These are phyloP conservation scores for Rhynchospora tenuis DNA, from an alignment of 176 grass and related monocot genomes.

Conservation along the genomic window DNA sequence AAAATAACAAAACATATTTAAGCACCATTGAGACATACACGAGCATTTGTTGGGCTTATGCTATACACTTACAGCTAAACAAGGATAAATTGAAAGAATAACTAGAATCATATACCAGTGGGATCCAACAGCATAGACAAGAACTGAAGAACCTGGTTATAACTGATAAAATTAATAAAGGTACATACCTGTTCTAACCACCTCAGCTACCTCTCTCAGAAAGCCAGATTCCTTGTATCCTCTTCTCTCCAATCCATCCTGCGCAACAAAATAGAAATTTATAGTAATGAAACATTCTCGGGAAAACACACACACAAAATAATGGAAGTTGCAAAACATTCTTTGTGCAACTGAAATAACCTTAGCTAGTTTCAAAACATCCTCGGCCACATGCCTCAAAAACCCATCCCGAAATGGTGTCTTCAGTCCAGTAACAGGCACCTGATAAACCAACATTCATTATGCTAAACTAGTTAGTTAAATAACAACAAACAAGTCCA, in stretches of 20 bases:
- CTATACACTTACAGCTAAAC: neutral
- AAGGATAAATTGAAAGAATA: neutral
- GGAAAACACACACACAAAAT: neutral
- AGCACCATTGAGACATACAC: neutral
- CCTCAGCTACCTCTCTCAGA: conserved; percentile 69
- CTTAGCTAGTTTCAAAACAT: conserved; percentile 84
- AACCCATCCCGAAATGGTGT: conserved; percentile 86
- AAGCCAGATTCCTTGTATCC: conserved; percentile 96
- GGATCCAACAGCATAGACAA: neutral
- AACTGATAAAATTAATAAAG: neutral
- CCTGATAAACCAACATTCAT: conserved; percentile 33
- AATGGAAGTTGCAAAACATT: neutral
- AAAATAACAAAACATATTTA: neutral
- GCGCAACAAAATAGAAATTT: conserved; percentile 23
- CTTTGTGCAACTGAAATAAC: conserved; percentile 21
- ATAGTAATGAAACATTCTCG: neutral
- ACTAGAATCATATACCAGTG: neutral
- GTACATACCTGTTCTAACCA: conserved; percentile 57
- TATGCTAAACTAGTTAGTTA: conserved; percentile 14
- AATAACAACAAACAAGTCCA: neutral
- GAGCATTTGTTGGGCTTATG: neutral
- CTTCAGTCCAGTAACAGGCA: conserved; percentile 78
- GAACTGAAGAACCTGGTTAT: conserved; percentile 29
- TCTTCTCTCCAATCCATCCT: conserved; percentile 98
- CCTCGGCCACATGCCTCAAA: conserved; percentile 78